Conservation (phyloP, 2,329 filamentous ascomycete species). For the Ascochyta koolunga region DNA sequence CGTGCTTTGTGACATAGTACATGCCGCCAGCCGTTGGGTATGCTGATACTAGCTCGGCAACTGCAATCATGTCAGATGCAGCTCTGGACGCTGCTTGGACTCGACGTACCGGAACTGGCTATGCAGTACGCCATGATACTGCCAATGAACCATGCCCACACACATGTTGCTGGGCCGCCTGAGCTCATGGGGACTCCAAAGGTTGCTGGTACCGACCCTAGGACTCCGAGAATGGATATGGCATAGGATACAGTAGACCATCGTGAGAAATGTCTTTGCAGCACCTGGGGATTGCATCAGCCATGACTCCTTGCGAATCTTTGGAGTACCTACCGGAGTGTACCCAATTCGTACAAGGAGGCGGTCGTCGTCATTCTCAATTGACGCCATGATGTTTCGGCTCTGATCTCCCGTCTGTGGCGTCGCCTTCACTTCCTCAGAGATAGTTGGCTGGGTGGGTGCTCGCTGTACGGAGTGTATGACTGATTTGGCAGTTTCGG, state of each 20-base stretch:
- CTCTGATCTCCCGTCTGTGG: slow-evolving; percentile 21
- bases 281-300: slow-evolving; percentile 54
- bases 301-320: background rate
- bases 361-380: slow-evolving; percentile 64
- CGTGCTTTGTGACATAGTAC: slow-evolving; percentile 72
- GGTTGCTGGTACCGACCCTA: slow-evolving; percentile 70
- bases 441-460: slow-evolving; percentile 23
- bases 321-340: slow-evolving; percentile 58
- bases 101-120: slow-evolving; percentile 59
- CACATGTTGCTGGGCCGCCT: slow-evolving; percentile 67
- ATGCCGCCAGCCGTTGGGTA: slow-evolving; percentile 72
- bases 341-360: slow-evolving; percentile 67
- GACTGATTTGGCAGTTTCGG: slow-evolving; percentile 11
- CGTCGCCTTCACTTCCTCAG: slow-evolving; percentile 34
- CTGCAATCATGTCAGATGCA: slow-evolving; percentile 37
- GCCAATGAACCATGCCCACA: slow-evolving; percentile 70
- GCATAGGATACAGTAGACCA: slow-evolving; percentile 72
- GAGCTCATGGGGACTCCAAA: slow-evolving; percentile 64
- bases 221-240: slow-evolving; percentile 67
- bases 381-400: slow-evolving; percentile 53
- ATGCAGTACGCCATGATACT: slow-evolving; percentile 69
- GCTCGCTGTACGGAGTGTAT: slow-evolving; percentile 22
- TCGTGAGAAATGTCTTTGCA: slow-evolving; percentile 68
- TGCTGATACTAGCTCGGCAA: slow-evolving; percentile 69
- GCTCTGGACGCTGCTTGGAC: background rate